Base-by-base conservation (phyloP, 2,329 filamentous ascomycete genomes). In the Iodosphaeria phyllophila region DNA sequence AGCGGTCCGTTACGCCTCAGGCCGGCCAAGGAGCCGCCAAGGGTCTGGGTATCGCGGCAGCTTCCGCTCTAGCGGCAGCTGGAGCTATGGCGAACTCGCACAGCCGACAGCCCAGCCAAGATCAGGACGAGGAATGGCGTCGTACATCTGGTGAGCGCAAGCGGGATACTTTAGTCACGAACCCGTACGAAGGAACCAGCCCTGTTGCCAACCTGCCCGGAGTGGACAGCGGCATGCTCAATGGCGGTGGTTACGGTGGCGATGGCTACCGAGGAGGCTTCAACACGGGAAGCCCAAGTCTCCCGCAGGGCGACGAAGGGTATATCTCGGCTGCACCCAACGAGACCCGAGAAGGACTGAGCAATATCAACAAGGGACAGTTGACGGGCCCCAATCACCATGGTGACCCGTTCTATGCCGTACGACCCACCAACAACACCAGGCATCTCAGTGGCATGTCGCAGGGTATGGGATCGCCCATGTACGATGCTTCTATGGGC, bases 401-500 rank as follows among this genome's bases (percentile, higher is more conserved):
- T 27, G 66, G 68, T 18, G 78, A 89, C 44, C 68, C 74, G 1
- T 83, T 83, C 42, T 67, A 67, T 30, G 51, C 54, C n/a, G 15
- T 23, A 3, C n/a, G n/a, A n/a, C 26, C 24, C 14, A 50, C 63
- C 23, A 60, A 60, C 25, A 69, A 74, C 34, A 42, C 50, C 18
- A 70, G 79, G 24, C 72, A 89, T 38, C 56, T 84, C 23, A 92
- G 82, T 43, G 84, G 80, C 24, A 75, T 92, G 54, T 93, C 86
- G 6, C 82, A 93, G 41, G 86, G 84, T 22, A 82, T 93, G 65
- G 64, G 61, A 4, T 89, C 83, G 16, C 84, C 86, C 3, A 59
- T 95, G 12, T 95, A 92, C 41, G 89, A 98, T 44, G 73, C 79
- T 30, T 67, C 84, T 4, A 92, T 79, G 2, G 86, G 86, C 26